Evolutionary conservation across 495 filamentous ascomycete genomes (phyloP).

Genomic region (Parathielavia hyrcaniae): DNA sequence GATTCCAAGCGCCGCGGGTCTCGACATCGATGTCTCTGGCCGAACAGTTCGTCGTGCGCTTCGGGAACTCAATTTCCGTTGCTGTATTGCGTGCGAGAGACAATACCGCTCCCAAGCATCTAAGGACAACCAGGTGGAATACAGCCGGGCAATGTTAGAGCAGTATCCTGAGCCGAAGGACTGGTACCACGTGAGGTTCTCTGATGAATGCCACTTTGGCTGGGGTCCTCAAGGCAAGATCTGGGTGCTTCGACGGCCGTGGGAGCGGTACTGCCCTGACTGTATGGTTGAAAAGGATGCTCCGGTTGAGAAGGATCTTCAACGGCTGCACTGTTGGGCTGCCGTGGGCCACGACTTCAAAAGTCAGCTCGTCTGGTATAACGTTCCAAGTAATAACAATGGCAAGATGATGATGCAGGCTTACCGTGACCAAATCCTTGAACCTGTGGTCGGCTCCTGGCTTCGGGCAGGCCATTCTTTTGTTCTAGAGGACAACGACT

Average conservation of each 20-base stretch:
- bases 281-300: background rate
- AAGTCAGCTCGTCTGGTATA: background rate
- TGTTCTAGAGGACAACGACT: background rate
- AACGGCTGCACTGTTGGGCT: background rate
- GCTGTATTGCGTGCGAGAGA: background rate
- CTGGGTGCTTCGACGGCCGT: background rate
- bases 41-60: background rate
- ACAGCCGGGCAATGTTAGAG: background rate
- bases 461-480: background rate
- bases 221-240: background rate
- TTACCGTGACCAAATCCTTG: background rate
- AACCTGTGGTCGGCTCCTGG: background rate
- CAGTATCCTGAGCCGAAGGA: background rate
- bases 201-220: background rate
- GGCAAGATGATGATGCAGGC: background rate
- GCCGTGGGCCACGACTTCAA: background rate
- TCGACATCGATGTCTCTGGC: background rate
- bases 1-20: background rate
- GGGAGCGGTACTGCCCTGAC: background rate
- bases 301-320: background rate
- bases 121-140: background rate
- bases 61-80: background rate
- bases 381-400: background rate
- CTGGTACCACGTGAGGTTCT: background rate
- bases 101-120: background rate